Percentiles rank a stretch among this genome's conserved stretches.
phyloP scores from a whole-genome alignment of 2,329 filamentous ascomycete genomes.

The Aspergillus nomiae region DNA sequence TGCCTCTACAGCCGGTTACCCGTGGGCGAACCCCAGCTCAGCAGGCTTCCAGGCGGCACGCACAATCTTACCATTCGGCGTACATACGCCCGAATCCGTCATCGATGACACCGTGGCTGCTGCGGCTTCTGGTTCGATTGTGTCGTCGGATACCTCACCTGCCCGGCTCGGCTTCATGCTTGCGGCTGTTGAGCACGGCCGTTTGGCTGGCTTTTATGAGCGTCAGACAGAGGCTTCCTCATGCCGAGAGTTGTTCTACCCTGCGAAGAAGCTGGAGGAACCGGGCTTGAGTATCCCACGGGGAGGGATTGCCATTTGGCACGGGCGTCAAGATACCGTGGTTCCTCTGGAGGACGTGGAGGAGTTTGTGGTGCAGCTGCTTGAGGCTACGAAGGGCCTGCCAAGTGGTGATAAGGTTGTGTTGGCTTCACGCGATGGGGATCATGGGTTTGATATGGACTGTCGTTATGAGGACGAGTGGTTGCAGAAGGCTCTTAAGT shows the following conservation, averaged over 20 bases:
- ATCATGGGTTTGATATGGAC: conserved; percentile 40
- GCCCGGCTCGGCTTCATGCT: conserved; percentile 21
- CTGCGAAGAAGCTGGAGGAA: conserved; percentile 32
- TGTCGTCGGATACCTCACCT: conserved; percentile 18
- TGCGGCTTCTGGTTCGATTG: conserved; percentile 6
- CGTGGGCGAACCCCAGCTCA: conserved; percentile 29
- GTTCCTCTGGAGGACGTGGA: conserved; percentile 31
- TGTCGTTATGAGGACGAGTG: conserved; percentile 28
- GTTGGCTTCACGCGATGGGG: conserved; percentile 31
- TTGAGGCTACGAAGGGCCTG: conserved; percentile 24
- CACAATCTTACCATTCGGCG: conserved; percentile 16
- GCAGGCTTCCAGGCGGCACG: conserved; percentile 21
- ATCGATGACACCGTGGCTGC: conserved; percentile 15
- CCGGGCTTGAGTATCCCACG: conserved; percentile 26
- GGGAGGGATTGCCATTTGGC: conserved; percentile 36
- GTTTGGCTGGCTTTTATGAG: conserved; percentile 20
- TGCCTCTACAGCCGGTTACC: conserved; percentile 35
- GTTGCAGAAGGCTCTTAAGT: conserved; percentile 30
- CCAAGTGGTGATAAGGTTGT: conserved; percentile 26
- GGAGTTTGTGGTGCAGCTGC: conserved; percentile 29
- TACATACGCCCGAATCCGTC: conserved; percentile 13
- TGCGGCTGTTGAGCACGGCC: conserved; percentile 21
- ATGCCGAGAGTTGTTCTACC: conserved; percentile 24
- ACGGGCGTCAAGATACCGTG: conserved; percentile 36
- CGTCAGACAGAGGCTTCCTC: conserved; percentile 18